Evolutionary conservation across 805 yeast genomes (phyloP).

Genomic region (Sugiyamaella smithiae): DNA sequence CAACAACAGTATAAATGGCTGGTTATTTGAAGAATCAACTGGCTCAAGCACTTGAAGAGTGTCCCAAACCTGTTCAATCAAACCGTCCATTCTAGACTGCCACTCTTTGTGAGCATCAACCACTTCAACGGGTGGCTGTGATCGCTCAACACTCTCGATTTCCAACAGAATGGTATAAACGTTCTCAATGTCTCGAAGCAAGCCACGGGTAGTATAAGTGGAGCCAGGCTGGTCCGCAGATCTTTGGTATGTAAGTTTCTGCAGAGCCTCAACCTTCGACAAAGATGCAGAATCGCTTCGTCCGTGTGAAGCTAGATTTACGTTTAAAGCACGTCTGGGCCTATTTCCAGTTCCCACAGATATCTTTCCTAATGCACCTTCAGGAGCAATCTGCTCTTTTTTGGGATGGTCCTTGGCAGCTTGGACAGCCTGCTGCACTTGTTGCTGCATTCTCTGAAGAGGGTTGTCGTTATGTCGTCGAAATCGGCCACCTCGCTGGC

Average conservation of each 20-base stretch:
- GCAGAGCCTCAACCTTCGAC: conserved; percentile 12
- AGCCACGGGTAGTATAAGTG: conserved; percentile 40
- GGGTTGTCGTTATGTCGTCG: conserved; percentile 60
- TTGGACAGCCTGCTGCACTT: conserved; percentile 92
- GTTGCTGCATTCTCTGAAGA: conserved; percentile 95
- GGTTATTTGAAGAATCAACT: conserved; percentile 54
- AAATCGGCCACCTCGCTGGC: conserved; percentile 61
- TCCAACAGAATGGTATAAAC: conserved; percentile 74
- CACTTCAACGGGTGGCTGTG: conserved; percentile 38
- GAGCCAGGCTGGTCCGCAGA: conserved; percentile 27
- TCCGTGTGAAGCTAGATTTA: conserved; percentile 18
- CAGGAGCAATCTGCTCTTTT: conserved; percentile 63
- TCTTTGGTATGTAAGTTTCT: conserved; percentile 10
- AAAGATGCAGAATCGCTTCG: conserved; percentile 15
- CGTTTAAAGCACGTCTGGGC: conserved; percentile 80
- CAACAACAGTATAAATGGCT: conserved; percentile 80
- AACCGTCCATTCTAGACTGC: conserved; percentile 32
- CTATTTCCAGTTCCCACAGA: conserved; percentile 74
- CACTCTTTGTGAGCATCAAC: conserved; percentile 23
- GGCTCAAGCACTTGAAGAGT: conserved; percentile 68
- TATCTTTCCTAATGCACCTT: conserved; percentile 88
- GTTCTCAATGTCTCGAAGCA: conserved; percentile 70
- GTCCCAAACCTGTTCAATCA: conserved; percentile 59
- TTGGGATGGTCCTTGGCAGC: conserved; percentile 82
- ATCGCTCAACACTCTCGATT: conserved; percentile 72